phyloP scores from a whole-genome alignment of 352 stramenopile genomes.

The Elongisporangium undulatum region DNA sequence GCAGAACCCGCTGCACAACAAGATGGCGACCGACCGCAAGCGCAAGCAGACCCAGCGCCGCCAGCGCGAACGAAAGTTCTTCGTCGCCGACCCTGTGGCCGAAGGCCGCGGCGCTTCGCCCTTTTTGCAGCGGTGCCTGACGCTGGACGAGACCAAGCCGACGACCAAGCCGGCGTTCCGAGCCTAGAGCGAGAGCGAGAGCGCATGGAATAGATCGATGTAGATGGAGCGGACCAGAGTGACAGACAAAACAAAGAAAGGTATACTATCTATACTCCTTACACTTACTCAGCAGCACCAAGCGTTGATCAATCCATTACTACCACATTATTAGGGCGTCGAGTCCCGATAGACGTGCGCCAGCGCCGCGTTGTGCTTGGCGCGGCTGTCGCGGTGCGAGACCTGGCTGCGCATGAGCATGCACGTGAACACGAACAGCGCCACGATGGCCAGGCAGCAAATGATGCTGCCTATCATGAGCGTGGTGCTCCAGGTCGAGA shows the following conservation, averaged over 20 bases:
- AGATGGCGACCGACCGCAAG: slow-evolving; percentile 47
- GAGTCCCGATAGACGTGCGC: background rate
- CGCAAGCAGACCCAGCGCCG: slow-evolving; percentile 52
- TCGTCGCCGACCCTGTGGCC: slow-evolving; percentile 54
- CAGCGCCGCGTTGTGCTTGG: background rate
- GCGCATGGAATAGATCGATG: background rate
- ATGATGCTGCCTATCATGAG: slow-evolving; percentile 51
- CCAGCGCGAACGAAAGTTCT: slow-evolving; percentile 60
- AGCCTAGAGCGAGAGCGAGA: background rate
- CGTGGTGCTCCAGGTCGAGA: slow-evolving; percentile 67
- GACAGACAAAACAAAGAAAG: slow-evolving; percentile 1
- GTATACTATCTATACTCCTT: background rate
- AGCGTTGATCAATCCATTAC: background rate
- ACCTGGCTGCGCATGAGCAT: slow-evolving; percentile 8
- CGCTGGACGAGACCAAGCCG: slow-evolving; percentile 11
- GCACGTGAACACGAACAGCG: slow-evolving; percentile 20
- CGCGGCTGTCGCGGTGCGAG: background rate
- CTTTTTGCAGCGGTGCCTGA: slow-evolving; percentile 31
- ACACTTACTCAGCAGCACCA: background rate
- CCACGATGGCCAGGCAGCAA: slow-evolving; percentile 12
- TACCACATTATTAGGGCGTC: background rate
- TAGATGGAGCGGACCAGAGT: background rate
- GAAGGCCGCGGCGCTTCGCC: slow-evolving; percentile 20
- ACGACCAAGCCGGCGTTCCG: background rate
- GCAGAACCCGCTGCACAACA: slow-evolving; percentile 65